phyloP scores from a whole-genome alignment of 2,329 filamentous ascomycete species.

The Aspergillus latus region DNA sequence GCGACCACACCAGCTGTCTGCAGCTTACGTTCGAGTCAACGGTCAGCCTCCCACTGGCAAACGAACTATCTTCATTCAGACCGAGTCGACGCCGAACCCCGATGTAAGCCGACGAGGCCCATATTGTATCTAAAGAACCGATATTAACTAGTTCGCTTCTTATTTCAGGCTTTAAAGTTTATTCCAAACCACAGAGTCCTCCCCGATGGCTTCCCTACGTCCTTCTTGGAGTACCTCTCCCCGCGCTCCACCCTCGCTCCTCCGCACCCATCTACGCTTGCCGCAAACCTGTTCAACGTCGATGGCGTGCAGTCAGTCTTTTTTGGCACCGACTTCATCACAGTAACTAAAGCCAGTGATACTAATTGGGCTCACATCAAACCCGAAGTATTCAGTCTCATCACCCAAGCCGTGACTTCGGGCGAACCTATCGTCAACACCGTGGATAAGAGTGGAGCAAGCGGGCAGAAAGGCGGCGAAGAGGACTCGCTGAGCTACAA shows the following conservation, averaged over 20 bases:
- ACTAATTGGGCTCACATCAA: slow-evolving; percentile 93
- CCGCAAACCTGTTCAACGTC: slow-evolving; percentile 84
- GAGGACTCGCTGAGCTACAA: slow-evolving; percentile 77
- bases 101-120: slow-evolving; percentile 58
- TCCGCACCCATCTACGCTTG: slow-evolving; percentile 86
- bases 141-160: background rate
- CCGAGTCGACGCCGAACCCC: slow-evolving; percentile 88
- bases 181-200: slow-evolving; percentile 85
- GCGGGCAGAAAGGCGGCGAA: slow-evolving; percentile 49
- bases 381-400: slow-evolving; percentile 90
- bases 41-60: slow-evolving; percentile 42
- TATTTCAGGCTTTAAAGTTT: slow-evolving; percentile 74
- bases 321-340: slow-evolving; percentile 94
- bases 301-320: slow-evolving; percentile 95
- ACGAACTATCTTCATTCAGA: slow-evolving; percentile 96
- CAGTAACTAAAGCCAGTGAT: slow-evolving; percentile 84
- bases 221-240: slow-evolving; percentile 88
- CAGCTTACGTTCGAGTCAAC: slow-evolving; percentile 38
- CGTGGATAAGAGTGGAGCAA: slow-evolving; percentile 59
- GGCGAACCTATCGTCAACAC: slow-evolving; percentile 79
- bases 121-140: background rate
- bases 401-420: slow-evolving; percentile 85
- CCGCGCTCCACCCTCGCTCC: slow-evolving; percentile 85
- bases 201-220: slow-evolving; percentile 67
- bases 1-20: slow-evolving; percentile 43